Conservation (phyloP, 2,329 filamentous ascomycete species). For the Pyrenochaeta sp. region DNA sequence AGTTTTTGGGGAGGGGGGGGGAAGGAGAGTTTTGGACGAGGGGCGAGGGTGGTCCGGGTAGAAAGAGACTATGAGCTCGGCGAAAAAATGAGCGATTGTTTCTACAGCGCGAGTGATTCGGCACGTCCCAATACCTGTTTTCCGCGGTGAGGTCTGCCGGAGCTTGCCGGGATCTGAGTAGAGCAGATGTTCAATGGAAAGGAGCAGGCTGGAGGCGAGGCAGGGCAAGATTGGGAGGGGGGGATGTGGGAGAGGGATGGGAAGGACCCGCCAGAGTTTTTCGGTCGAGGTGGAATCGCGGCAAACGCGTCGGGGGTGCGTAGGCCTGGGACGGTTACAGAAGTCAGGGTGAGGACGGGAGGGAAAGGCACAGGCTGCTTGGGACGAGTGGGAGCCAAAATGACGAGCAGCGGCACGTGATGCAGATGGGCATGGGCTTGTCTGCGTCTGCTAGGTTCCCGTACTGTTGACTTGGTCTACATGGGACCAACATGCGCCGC, state of each 20-base stretch:
- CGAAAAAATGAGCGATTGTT: conserved; percentile 38
- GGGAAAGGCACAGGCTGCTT: conserved; percentile 7
- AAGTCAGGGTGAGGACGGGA: conserved; percentile 14
- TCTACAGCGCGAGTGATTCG: conserved; percentile 33
- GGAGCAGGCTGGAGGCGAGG: conserved; percentile 1
- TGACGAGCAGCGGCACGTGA: conserved; percentile 24
- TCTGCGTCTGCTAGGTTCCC: conserved; percentile 1
- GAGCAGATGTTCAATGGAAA: conserved; percentile 3
- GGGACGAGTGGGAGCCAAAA: neutral
- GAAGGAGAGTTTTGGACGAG: conserved; percentile 16
- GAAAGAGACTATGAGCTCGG: conserved; percentile 26
- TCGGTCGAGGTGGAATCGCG: conserved; percentile 24
- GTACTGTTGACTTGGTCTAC: conserved; percentile 12
- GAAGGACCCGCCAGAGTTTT: conserved; percentile 24
- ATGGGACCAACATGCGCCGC: conserved; percentile 19
- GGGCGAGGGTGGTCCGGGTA: conserved; percentile 20
- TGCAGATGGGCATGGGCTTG: conserved; percentile 18
- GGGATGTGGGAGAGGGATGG: too few species aligned
- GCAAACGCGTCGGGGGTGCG: conserved; percentile 31
- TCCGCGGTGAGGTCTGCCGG: conserved; percentile 27
- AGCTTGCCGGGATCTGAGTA: conserved; percentile 30
- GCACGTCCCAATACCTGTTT: conserved; percentile 32
- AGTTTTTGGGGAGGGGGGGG: conserved; percentile 17
- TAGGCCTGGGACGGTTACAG: conserved; percentile 21
- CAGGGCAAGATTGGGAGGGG: conserved; percentile 10